Evolutionary conservation across 805 yeast genomes (phyloP).

Genomic region (Lachancea waltii): DNA sequence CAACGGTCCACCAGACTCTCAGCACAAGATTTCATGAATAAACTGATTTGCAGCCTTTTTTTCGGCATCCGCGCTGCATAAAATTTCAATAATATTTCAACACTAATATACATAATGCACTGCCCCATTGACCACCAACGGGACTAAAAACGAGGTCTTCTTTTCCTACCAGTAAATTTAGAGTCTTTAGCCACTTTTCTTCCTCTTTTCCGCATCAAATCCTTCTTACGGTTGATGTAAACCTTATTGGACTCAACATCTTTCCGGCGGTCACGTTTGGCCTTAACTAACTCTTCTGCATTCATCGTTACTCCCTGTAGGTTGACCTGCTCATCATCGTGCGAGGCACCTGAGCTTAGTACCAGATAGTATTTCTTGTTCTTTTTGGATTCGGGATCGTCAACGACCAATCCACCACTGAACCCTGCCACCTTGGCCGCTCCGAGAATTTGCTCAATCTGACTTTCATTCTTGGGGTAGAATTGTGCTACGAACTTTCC

Average conservation of each 20-base stretch:
- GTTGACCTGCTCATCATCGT: conserved; percentile 71
- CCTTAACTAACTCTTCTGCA: conserved; percentile 44
- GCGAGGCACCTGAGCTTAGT: conserved; percentile 60
- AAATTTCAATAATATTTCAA: too few relatives aligned
- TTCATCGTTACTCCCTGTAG: conserved; percentile 79
- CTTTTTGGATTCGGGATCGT: conserved; percentile 87
- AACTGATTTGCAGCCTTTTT: too few relatives aligned
- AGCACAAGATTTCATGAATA: too few relatives aligned
- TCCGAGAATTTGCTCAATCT: conserved; percentile 64
- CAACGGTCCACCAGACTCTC: too few relatives aligned
- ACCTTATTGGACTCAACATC: conserved; percentile 70
- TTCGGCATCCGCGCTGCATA: too few relatives aligned
- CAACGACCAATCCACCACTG: conserved; percentile 91
- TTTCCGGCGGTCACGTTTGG: conserved; percentile 32
- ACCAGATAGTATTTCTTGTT: conserved; percentile 89
- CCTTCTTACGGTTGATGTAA: conserved; percentile 86
- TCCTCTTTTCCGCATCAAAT: conserved; percentile 86
- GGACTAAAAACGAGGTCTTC: conserved; percentile 53
- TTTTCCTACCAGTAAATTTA: conserved; percentile 82
- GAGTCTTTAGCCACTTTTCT: conserved; percentile 84
- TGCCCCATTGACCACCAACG: background rate
- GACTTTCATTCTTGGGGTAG: conserved; percentile 86
- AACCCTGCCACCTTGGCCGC: conserved; percentile 94
- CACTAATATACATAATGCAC: conserved; percentile 6
- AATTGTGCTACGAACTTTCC: conserved; percentile 98